Conservation (phyloP, 768 basidiomycete species). For the Phanerodontia chrysosporium region DNA sequence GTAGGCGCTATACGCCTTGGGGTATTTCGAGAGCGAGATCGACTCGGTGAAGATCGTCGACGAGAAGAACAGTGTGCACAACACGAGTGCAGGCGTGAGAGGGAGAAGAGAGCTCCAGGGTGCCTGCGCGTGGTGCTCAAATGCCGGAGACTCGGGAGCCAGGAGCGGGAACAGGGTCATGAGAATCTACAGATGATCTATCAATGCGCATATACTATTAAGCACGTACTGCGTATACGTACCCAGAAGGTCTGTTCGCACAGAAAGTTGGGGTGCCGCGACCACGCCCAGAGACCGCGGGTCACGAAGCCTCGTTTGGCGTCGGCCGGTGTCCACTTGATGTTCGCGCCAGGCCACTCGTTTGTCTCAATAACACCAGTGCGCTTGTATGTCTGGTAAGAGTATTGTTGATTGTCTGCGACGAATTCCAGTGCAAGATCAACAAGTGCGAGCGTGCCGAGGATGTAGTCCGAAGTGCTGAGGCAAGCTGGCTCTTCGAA, state of each 20-base stretch:
- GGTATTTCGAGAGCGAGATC: conserved; percentile 74
- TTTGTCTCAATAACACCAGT: conserved; percentile 34
- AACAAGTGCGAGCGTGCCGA: conserved; percentile 55
- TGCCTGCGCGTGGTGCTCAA: conserved; percentile 16
- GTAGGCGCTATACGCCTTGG: conserved; percentile 65
- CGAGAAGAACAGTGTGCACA: conserved; percentile 69
- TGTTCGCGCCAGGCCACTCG: conserved; percentile 62
- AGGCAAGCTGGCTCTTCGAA: conserved; percentile 51
- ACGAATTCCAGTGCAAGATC: conserved; percentile 70
- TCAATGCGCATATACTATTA: neutral
- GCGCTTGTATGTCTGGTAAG: conserved; percentile 79
- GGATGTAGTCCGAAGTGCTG: conserved; percentile 53
- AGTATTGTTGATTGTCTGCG: conserved; percentile 90
- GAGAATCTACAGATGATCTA: conserved; percentile 46
- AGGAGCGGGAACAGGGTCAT: conserved; percentile 65
- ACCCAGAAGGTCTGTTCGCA: conserved; percentile 91
- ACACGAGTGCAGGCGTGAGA: conserved; percentile 52
- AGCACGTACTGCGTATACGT: too few species aligned
- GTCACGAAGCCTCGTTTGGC: conserved; percentile 80
- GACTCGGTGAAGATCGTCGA: conserved; percentile 80
- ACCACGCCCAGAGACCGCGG: conserved; percentile 81
- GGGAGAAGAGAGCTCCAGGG: conserved; percentile 27
- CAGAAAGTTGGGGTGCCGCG: conserved; percentile 88
- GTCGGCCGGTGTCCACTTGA: conserved; percentile 66
- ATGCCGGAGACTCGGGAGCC: conserved; percentile 30